Evolutionary conservation across 371 early-diverging fungal species (phyloP).

Genomic region (Chytridium lagenaria): DNA sequence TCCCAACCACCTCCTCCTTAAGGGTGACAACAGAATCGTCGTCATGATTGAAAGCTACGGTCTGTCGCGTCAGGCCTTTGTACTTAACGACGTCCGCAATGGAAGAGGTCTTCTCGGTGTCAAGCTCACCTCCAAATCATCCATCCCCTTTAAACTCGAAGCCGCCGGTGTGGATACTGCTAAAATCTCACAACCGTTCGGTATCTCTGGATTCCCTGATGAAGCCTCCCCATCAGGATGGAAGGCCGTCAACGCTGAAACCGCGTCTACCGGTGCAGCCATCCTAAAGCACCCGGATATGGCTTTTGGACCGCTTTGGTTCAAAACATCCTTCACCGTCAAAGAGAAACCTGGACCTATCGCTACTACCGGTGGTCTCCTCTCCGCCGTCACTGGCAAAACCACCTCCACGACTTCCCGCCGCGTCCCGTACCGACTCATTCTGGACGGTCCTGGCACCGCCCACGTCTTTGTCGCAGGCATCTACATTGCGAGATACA

Average conservation of each 20-base stretch:
- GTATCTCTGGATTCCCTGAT: slow-evolving; percentile 78
- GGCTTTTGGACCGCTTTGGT: slow-evolving; percentile 41
- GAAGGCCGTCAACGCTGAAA: slow-evolving; percentile 19
- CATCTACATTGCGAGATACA: slow-evolving; percentile 70
- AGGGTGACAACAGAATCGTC: slow-evolving; percentile 65
- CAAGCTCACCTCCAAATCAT: slow-evolving; percentile 55
- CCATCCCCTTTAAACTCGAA: slow-evolving; percentile 60
- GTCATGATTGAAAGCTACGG: slow-evolving; percentile 80
- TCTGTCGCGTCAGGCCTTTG: slow-evolving; percentile 71
- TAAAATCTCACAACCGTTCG: slow-evolving; percentile 56
- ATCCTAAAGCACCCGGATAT: slow-evolving; percentile 20
- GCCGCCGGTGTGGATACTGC: slow-evolving; percentile 80
- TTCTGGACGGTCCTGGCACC: slow-evolving; percentile 68
- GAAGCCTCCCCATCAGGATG: slow-evolving; percentile 52
- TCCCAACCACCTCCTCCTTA: slow-evolving; percentile 31
- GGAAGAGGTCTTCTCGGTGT: slow-evolving; percentile 77
- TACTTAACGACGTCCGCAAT: slow-evolving; percentile 79
- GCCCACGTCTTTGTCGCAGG: slow-evolving; percentile 70
- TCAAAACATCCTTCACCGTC: slow-evolving; percentile 32
- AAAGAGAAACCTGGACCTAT: neutral
- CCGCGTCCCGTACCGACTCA: slow-evolving; percentile 68
- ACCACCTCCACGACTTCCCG: neutral
- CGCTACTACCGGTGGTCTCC: neutral
- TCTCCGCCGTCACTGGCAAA: neutral
- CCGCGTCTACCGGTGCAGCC: slow-evolving; percentile 1